These are phyloP conservation scores for Suhomyces sp. DNA, from an alignment of 805 yeast species.

Conservation along the genomic window DNA sequence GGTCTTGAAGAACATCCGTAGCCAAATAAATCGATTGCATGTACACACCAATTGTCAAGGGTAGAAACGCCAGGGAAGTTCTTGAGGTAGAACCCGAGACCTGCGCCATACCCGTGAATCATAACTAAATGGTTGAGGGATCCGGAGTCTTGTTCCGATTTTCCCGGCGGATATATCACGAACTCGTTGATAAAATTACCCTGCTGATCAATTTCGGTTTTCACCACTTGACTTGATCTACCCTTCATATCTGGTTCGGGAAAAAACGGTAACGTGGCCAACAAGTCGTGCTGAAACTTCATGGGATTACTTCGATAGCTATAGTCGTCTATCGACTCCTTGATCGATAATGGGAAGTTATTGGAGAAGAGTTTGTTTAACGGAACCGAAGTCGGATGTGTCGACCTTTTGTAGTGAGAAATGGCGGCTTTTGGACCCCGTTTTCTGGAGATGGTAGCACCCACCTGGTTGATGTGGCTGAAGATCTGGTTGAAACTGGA, in stretches of 20 bases:
- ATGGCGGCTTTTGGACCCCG: background rate
- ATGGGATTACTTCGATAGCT: slow-evolving; percentile 34
- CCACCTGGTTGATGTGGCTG: slow-evolving; percentile 3
- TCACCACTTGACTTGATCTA: slow-evolving; percentile 29
- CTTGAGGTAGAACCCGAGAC: slow-evolving; percentile 44
- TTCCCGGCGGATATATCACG: slow-evolving; percentile 35
- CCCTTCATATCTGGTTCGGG: slow-evolving; percentile 35
- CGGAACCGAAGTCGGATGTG: slow-evolving; percentile 70
- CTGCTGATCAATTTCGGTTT: slow-evolving; percentile 29
- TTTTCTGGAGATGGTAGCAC: too few species aligned
- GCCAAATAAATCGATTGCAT: slow-evolving; percentile 85
- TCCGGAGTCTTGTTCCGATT: slow-evolving; percentile 15
- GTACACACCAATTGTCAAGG: slow-evolving; percentile 63
- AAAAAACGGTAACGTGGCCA: slow-evolving; percentile 47
- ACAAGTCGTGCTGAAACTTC: slow-evolving; percentile 47
- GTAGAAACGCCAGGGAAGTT: slow-evolving; percentile 29
- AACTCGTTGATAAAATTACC: slow-evolving; percentile 41
- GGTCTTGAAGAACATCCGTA: slow-evolving; percentile 90
- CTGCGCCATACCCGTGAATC: slow-evolving; percentile 48
- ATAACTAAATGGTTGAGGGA: slow-evolving; percentile 38
- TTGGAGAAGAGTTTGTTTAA: slow-evolving; percentile 50
- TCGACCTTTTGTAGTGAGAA: slow-evolving; percentile 46
- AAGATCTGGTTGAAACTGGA: slow-evolving; percentile 5
- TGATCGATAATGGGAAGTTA: slow-evolving; percentile 56
- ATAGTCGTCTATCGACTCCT: slow-evolving; percentile 56